Base-by-base conservation (phyloP, 805 yeast species). In the Candida easanensis region DNA sequence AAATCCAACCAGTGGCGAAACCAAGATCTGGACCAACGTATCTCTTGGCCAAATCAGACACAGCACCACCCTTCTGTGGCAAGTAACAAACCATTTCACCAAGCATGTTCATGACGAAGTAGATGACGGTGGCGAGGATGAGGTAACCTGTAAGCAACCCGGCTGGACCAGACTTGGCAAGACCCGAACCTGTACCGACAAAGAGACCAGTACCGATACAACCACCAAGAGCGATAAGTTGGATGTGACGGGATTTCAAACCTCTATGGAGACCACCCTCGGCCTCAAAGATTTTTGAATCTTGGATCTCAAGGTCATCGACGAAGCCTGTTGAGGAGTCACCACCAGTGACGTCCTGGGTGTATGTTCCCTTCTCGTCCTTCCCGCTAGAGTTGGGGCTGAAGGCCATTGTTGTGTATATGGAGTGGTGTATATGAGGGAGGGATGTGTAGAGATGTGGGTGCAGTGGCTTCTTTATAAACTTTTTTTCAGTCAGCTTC, bases 131-230 rank as follows among this genome's bases (percentile, higher is more conserved):
- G 10, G 87, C 81, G 57, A 85, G 73, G 36, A 81, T 64, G 20
- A 79, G 49, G 58, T 84, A 86, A 11, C 88, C 80, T 19, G 79
- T 66, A 30, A 86, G 70, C 28, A 79, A 51, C 22, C 77, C 77
- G 1, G 83, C 86, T n/a, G 93, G 91, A 21, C 93, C 93, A 60
- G 88, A 85, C 25, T 72, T 68, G 16, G 72, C 52, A 39, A 85
- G 64, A 3, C 86, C 75, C 15, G 73, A 62, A 47, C 88, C 87
- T 1, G 88, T 74, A 56, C 88, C 88, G 27, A 88, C 84, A 48
- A 88, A 79, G 39, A 88, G 69, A 60, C 95, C 96, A 2, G 93
- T 82, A 56, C 96, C 96, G 53, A 88, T 85, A 46, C 83, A 75
- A 37, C 91, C 90, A 54, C 93, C 95, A 45, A 86, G 71, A 36